A percentile compares a stretch with the other conserved stretches of the same genome.
Evolutionary conservation across 2,329 filamentous ascomycete genomes (phyloP).

Genomic region (Penicillium sp.): DNA sequence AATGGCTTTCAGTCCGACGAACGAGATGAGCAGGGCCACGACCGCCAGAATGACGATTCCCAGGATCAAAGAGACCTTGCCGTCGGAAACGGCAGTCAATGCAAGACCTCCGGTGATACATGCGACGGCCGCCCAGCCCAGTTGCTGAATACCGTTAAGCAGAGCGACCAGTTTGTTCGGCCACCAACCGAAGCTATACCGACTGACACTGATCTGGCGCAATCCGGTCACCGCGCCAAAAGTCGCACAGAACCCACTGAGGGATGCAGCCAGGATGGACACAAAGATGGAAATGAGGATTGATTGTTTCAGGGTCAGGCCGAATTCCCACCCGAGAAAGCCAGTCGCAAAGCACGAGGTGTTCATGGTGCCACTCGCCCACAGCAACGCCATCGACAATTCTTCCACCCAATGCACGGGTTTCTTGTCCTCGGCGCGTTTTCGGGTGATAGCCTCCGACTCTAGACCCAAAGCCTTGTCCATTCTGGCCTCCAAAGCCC

Average conservation of each 20-base stretch:
- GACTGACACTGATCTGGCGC: constrained; percentile 52
- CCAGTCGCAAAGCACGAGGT: constrained; percentile 54
- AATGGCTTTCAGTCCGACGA: constrained; percentile 30
- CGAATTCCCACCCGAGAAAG: constrained; percentile 53
- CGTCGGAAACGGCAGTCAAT: constrained; percentile 34
- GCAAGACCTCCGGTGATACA: constrained; percentile 36
- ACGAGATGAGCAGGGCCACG: constrained; percentile 26
- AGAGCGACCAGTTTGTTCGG: constrained; percentile 52
- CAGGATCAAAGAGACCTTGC: constrained; percentile 27
- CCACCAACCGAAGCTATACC: constrained; percentile 55
- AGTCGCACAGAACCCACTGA: constrained; percentile 50
- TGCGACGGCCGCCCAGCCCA: constrained; percentile 31
- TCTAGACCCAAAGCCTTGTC: constrained; percentile 53
- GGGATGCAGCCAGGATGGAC: constrained; percentile 37
- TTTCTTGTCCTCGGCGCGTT: constrained; percentile 35
- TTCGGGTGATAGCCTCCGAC: constrained; percentile 48
- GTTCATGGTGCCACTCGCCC: constrained; percentile 55
- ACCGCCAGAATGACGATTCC: constrained; percentile 33
- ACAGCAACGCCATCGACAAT: constrained; percentile 50
- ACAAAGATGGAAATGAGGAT: constrained; percentile 50
- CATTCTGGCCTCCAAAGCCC: constrained; percentile 45
- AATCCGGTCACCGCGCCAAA: constrained; percentile 53
- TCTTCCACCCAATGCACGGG: constrained; percentile 42
- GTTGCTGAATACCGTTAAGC: constrained; percentile 36
- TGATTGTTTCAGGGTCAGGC: constrained; percentile 46